Base-by-base conservation (phyloP, 345 rosid genomes). In the Eucalyptus polyanthemos region DNA sequence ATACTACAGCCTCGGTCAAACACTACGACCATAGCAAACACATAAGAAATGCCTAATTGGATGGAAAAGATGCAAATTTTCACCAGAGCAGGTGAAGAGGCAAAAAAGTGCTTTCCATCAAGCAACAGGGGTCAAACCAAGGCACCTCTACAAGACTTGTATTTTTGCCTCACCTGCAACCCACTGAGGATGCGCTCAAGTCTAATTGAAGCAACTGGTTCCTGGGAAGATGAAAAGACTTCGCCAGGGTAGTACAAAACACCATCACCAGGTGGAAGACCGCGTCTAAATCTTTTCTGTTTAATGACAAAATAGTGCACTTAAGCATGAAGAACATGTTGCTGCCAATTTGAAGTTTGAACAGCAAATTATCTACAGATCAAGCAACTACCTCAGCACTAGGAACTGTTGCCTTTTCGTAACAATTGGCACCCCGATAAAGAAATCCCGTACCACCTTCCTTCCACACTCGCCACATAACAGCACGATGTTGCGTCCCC, bases 371-470 rank as follows among this genome's bases (percentile, higher is more conserved):
- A 34, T 54, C 89, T 24, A 50, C 24, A 67, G 58, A 81, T 88
- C 45, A 24, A 87, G 89, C 13, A 87, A 86, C 89, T 91, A 97
- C 99, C 98, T 97, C 99, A 7, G 99, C 99, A 85, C 98, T 94
- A 83, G 99, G 95, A 93, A 93, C 93, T 9, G 95, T 96, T 87
- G 99, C 99, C 93, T 95, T 97, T 92, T 95, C 99, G 14, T 97
- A 97, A 92, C 98, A 95, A 93, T 96, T 95, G 90, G 99, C 98
- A 88, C 98, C 99, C 99, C 98, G 97, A 56, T 97, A 97, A 27
- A 97, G 89, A 92, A 97, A 97, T n/a, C 99, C 98, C 5, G 97
- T 95, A 81, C 98, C 99, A 42, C 99, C 99, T 95, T 97, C 99
- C 94, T 97, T 97, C 99, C 99, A 97, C 8, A 96, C 98, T 86